Base-by-base conservation (phyloP, 805 yeast species). In the Saccharomycopsis schoenii region DNA sequence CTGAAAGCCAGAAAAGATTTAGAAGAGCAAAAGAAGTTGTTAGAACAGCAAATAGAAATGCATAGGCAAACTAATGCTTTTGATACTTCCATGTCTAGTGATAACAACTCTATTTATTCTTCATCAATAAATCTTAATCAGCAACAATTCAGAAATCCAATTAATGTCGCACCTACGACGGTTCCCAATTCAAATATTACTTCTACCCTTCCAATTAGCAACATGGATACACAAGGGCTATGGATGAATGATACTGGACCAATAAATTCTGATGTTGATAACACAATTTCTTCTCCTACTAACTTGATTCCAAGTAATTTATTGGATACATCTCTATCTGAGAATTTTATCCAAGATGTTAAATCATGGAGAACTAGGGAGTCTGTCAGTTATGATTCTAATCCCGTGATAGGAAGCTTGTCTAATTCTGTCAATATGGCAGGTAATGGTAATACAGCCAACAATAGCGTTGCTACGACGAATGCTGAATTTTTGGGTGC, bases 1-100 rank as follows among this genome's bases (percentile, higher is more conserved):
- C 58, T 54, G 43, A 21, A 60, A 15, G 62, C 58, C 9, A 42
- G 55, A 29, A 60, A 58, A 40, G 60, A 59, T 36, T n/a, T 56
- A 21, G 64, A 61, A 40, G 25, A 55, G 41, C 58, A 61, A 55
- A 56, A 57, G 21, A 59, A 39, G 24, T 8, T 34, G 19, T 17
- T 25, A 29, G 41, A 36, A 19, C 55, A 43, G 17, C 54, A 57
- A 47, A 36, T 42, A 21, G 55, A 57, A 24, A 12, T 24, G 36
- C 60, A 55, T n/a, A 51, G 42, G 36, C 60, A 47, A 17, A 59
- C 19, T 47, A 47, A 47, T 24, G 34, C 52, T 3, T 47, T 21
- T 21, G 52, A 47, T 15, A 47, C 52, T 21, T 47, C 52, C 5
- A 47, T 47, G 11, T 47, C 52, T 24, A 47, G 52, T 21, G 52